Conservation (phyloP, 495 filamentous ascomycete species). For the Pyronema domesticum region DNA sequence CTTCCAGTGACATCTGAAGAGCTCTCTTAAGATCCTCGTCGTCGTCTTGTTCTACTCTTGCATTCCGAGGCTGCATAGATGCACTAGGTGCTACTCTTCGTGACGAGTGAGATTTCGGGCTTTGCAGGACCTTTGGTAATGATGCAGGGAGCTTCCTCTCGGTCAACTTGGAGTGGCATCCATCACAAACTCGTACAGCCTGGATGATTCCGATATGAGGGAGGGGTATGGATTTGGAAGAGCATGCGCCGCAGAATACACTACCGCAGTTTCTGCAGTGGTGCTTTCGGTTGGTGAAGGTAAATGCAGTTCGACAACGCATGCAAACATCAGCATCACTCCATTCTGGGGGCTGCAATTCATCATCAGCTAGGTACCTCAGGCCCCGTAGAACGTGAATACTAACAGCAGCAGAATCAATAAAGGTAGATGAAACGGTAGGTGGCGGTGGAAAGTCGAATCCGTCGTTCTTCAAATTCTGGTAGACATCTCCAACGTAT, state of each 20-base stretch:
- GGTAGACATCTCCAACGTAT: slow-evolving; percentile 79
- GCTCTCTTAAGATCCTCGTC: slow-evolving; percentile 90
- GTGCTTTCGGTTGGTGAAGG: slow-evolving; percentile 94
- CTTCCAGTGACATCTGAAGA: slow-evolving; percentile 89
- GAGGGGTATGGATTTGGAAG: slow-evolving; percentile 68
- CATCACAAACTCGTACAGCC: slow-evolving; percentile 90
- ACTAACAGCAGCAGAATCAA: slow-evolving; percentile 88
- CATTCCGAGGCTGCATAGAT: slow-evolving; percentile 74
- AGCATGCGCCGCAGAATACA: slow-evolving; percentile 87
- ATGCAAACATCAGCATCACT: slow-evolving; percentile 96
- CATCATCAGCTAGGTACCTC: slow-evolving; percentile 3
- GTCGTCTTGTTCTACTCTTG: slow-evolving; percentile 70
- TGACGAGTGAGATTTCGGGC: slow-evolving; percentile 22
- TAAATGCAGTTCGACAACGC: slow-evolving; percentile 88
- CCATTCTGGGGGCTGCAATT: slow-evolving; percentile 77
- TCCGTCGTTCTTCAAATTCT: slow-evolving; percentile 60
- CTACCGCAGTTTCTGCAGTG: slow-evolving; percentile 96
- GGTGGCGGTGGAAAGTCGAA: slow-evolving; percentile 76
- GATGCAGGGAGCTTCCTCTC: slow-evolving; percentile 39
- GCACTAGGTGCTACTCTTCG: slow-evolving; percentile 11
- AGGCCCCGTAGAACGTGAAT: neutral
- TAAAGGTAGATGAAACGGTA: slow-evolving; percentile 77
- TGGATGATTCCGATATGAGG: slow-evolving; percentile 86
- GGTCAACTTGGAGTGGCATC: slow-evolving; percentile 76
- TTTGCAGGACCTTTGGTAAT: slow-evolving; percentile 16